phyloP scores from a whole-genome alignment of 2,329 filamentous ascomycete species.

The Tothia fuscella region DNA sequence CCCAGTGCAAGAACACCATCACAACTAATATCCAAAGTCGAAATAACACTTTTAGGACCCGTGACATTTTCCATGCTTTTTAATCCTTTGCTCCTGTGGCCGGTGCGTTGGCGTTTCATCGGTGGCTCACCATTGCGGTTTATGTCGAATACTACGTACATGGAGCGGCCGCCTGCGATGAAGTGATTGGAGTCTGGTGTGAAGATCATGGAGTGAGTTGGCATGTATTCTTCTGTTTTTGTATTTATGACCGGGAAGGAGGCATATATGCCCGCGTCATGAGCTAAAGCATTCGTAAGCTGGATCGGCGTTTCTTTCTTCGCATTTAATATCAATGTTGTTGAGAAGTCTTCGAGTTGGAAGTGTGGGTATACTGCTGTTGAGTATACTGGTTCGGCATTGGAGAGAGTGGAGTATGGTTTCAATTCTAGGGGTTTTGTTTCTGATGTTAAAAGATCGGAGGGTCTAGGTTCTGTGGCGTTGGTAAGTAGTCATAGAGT shows the following conservation, averaged over 20 bases:
- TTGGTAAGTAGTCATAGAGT: conserved; percentile 11
- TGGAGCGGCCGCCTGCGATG: conserved; percentile 43
- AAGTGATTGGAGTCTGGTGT: conserved; percentile 36
- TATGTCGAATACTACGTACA: conserved; percentile 31
- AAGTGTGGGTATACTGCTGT: conserved; percentile 44
- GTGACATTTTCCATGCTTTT: conserved; percentile 30
- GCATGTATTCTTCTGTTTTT: conserved; percentile 44
- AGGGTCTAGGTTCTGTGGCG: conserved; percentile 6
- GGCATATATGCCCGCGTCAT: conserved; percentile 28
- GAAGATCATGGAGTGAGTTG: conserved; percentile 45
- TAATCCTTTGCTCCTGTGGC: conserved; percentile 9
- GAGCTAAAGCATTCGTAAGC: conserved; percentile 42
- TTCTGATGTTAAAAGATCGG: conserved; percentile 26
- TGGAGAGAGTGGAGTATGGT: conserved; percentile 34
- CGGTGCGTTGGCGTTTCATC: neutral
- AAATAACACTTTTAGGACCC: conserved; percentile 38
- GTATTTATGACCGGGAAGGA: conserved; percentile 44
- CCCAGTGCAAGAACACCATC: conserved; percentile 44
- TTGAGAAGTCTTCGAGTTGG: conserved; percentile 37
- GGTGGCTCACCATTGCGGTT: conserved; percentile 4
- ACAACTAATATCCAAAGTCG: conserved; percentile 37
- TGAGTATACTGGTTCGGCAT: conserved; percentile 40
- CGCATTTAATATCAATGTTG: conserved; percentile 40
- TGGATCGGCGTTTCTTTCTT: conserved; percentile 43
- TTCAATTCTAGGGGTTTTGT: conserved; percentile 38